A percentile compares a stretch with the other conserved stretches of the same genome.
These are phyloP conservation scores for Rhynchosporium secalis DNA, from an alignment of 2,329 filamentous ascomycete species.

Conservation along the genomic window DNA sequence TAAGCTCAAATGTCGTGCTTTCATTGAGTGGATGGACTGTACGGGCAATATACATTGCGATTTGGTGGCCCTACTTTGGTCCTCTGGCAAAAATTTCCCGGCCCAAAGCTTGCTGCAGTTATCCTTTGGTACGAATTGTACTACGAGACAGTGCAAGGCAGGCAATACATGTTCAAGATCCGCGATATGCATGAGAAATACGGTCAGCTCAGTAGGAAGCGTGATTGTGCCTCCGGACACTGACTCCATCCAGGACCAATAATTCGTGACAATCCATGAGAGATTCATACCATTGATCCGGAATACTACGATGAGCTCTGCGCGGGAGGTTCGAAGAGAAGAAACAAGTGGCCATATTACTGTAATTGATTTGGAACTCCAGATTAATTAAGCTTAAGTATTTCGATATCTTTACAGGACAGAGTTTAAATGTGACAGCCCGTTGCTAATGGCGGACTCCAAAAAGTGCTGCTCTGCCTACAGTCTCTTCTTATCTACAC, in stretches of 20 bases:
- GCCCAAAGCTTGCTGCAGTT: conserved; percentile 33
- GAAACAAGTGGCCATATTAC: conserved; percentile 14
- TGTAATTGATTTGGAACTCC: conserved; percentile 12
- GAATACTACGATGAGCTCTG: conserved; percentile 35
- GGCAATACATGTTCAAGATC: conserved; percentile 46
- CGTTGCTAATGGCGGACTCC: background rate
- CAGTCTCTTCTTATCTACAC: conserved; percentile 21
- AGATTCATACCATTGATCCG: conserved; percentile 36
- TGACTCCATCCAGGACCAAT: conserved; percentile 29
- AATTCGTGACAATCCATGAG: conserved; percentile 34
- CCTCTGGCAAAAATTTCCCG: conserved; percentile 33
- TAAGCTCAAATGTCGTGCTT: background rate
- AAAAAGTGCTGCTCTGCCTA: conserved; percentile 15
- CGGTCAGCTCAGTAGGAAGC: conserved; percentile 45
- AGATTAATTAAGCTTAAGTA: background rate
- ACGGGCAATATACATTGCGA: background rate
- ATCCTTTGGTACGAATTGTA: conserved; percentile 35
- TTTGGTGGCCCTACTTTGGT: conserved; percentile 33
- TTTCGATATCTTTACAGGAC: background rate
- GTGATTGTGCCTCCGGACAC: background rate
- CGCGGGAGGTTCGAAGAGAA: conserved; percentile 1
- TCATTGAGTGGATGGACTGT: background rate
- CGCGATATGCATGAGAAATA: conserved; percentile 46
- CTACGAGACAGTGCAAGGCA: conserved; percentile 45
- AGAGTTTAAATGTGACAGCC: too few relatives aligned